phyloP scores from a whole-genome alignment of 257 asterid species.

The Solanum sejunctum region DNA sequence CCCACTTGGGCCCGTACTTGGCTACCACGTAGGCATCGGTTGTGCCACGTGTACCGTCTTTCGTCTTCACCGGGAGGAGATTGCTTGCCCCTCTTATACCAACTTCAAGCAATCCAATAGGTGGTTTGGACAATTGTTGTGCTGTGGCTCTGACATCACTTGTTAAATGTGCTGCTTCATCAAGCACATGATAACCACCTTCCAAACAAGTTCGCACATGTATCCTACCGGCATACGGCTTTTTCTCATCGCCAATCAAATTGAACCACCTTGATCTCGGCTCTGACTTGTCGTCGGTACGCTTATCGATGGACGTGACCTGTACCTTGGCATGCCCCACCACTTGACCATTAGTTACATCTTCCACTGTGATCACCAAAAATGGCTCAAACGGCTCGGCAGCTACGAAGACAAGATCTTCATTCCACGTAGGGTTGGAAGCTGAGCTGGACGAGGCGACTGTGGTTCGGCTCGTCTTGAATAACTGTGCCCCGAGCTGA shows the following conservation, averaged over 20 bases:
- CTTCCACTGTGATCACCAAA: conserved; percentile 60
- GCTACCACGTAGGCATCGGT: conserved; percentile 84
- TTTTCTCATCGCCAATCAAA: conserved; percentile 23
- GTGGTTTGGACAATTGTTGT: conserved; percentile 59
- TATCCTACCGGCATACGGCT: conserved; percentile 69
- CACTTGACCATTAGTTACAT: conserved; percentile 33
- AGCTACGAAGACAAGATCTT: conserved; percentile 76
- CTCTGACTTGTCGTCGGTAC: conserved; percentile 61
- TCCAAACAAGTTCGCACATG: conserved; percentile 71
- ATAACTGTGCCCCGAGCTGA: conserved; percentile 78
- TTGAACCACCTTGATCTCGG: conserved; percentile 86
- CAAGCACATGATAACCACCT: conserved; percentile 95
- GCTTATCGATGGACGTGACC: conserved; percentile 62
- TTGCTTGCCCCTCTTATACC: conserved; percentile 80
- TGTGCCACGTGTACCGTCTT: conserved; percentile 74
- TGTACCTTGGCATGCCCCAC: conserved; percentile 66
- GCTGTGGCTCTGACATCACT: conserved; percentile 85
- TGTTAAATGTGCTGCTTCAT: conserved; percentile 87
- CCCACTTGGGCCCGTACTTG: conserved; percentile 90
- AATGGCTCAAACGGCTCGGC: conserved; percentile 97
- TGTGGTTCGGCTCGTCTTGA: conserved; percentile 66
- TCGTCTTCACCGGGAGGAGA: conserved; percentile 70
- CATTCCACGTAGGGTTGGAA: conserved; percentile 78
- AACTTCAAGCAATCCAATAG: conserved; percentile 68
- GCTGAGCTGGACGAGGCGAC: conserved; percentile 25